A percentile compares a stretch with the other conserved stretches of the same genome.
phyloP scores from a whole-genome alignment of 2,329 filamentous ascomycete genomes.

The Xylaria sp. region DNA sequence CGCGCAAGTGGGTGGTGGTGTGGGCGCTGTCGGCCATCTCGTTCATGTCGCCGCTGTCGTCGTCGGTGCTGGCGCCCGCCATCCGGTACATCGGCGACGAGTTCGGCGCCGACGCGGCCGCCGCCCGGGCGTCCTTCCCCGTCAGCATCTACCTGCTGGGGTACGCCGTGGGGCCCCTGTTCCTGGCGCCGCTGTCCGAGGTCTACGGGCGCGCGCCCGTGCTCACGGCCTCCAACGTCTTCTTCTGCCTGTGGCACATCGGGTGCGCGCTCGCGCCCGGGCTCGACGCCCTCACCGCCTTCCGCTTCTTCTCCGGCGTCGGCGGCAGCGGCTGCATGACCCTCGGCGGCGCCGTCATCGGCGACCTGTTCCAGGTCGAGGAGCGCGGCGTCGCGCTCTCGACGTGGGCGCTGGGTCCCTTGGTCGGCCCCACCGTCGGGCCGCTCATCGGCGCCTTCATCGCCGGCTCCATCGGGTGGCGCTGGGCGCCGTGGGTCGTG shows the following conservation, averaged over 20 bases:
- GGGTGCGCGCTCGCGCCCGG: conserved; percentile 63
- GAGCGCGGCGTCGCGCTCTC: conserved; percentile 52
- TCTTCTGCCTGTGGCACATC: conserved; percentile 66
- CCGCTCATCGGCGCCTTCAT: conserved; percentile 55
- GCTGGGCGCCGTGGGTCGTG: conserved; percentile 57
- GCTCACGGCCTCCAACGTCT: conserved; percentile 58
- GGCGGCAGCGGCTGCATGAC: conserved; percentile 59
- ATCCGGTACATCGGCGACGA: conserved; percentile 48
- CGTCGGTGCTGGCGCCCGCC: conserved; percentile 60
- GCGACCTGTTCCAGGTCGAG: conserved; percentile 55
- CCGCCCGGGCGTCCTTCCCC: conserved; percentile 53
- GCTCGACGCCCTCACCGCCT: conserved; percentile 58
- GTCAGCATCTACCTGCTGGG: conserved; percentile 66
- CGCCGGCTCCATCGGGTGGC: conserved; percentile 52
- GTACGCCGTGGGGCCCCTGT: conserved; percentile 59
- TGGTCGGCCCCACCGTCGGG: conserved; percentile 46
- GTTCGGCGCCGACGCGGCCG: conserved; percentile 46
- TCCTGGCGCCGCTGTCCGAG: conserved; percentile 62
- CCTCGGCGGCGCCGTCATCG: conserved; percentile 57
- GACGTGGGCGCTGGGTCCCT: conserved; percentile 46
- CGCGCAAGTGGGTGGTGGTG: conserved; percentile 62
- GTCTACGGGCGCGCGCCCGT: conserved; percentile 65
- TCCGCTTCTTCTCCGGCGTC: conserved; percentile 61
- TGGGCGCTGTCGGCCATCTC: conserved; percentile 62
- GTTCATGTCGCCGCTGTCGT: conserved; percentile 67